Evolutionary conservation across 345 rosid genomes (phyloP).

Genomic region (Cardiospermum halicacabum): DNA sequence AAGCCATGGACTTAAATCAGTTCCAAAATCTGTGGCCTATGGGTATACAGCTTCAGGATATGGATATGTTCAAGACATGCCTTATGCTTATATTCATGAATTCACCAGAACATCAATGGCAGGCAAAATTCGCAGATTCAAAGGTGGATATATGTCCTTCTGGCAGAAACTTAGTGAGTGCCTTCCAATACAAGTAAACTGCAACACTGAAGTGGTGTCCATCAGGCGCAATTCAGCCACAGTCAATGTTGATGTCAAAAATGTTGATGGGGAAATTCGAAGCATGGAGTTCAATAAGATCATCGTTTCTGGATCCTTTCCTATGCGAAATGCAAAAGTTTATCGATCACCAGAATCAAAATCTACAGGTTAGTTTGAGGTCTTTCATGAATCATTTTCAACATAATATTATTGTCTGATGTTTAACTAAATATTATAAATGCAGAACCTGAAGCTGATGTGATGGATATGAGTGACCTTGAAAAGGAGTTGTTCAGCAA

Average conservation of each 20-base stretch:
- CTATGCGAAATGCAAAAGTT: conserved; percentile 39
- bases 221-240: conserved; percentile 29
- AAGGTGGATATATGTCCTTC: conserved; percentile 51
- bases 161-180: conserved; percentile 47
- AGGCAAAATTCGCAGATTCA: conserved; percentile 58
- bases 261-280: conserved; percentile 29
- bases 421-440: conserved; percentile 9
- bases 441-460: conserved; percentile 39
- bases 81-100: conserved; percentile 64
- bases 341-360: conserved; percentile 41
- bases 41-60: conserved; percentile 78
- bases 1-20: conserved; percentile 35
- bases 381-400: background rate
- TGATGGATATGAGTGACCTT: conserved; percentile 43
- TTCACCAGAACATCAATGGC: conserved; percentile 72
- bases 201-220: conserved; percentile 45
- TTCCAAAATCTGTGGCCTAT: conserved; percentile 57
- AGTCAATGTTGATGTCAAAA: conserved; percentile 35
- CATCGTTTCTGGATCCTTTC: conserved; percentile 52
- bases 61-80: conserved; percentile 66
- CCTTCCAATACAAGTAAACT: conserved; percentile 39
- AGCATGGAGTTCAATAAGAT: conserved; percentile 52
- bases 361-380: conserved; percentile 33
- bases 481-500: conserved; percentile 52
- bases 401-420: background rate